Percentiles rank a stretch among this genome's conserved stretches.
These are phyloP conservation scores for Xylariaceae sp. DNA, from an alignment of 2,329 filamentous ascomycete genomes.

Conservation along the genomic window DNA sequence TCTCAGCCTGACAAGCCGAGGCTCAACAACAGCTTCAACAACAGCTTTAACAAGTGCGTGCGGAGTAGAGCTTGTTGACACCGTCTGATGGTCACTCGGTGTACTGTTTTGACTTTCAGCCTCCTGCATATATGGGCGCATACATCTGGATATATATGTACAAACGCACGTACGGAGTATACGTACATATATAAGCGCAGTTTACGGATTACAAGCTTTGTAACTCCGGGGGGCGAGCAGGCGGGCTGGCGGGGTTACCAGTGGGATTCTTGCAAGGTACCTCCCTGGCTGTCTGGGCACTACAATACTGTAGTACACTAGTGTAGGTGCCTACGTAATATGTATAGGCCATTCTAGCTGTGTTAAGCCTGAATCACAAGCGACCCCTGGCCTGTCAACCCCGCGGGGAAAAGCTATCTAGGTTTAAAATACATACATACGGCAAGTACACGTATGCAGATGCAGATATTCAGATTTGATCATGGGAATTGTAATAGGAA, in stretches of 20 bases:
- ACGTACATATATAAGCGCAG: background rate
- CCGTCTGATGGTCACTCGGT: background rate
- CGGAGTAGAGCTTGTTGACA: too few species aligned
- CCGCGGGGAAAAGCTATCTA: background rate
- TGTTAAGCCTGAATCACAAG: background rate
- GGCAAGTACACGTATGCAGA: too few species aligned
- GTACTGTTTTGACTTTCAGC: background rate
- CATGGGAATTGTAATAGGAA: background rate
- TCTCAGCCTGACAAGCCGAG: background rate
- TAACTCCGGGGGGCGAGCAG: background rate
- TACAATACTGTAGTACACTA: background rate
- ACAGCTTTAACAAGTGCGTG: too few species aligned
- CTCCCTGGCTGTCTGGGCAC: background rate
- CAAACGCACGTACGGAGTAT: background rate
- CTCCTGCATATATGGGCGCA: background rate
- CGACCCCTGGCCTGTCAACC: too few species aligned
- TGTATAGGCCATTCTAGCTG: too few species aligned
- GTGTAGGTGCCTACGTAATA: too few species aligned
- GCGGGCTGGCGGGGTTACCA: too few species aligned
- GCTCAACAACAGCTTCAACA: too few species aligned
- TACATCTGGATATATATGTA: background rate
- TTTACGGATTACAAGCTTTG: background rate
- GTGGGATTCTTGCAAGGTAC: too few species aligned
- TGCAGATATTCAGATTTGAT: background rate
- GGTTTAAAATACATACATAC: background rate